Conservation (phyloP, 495 filamentous ascomycete species). For the Friedmanniomyces simplex region DNA sequence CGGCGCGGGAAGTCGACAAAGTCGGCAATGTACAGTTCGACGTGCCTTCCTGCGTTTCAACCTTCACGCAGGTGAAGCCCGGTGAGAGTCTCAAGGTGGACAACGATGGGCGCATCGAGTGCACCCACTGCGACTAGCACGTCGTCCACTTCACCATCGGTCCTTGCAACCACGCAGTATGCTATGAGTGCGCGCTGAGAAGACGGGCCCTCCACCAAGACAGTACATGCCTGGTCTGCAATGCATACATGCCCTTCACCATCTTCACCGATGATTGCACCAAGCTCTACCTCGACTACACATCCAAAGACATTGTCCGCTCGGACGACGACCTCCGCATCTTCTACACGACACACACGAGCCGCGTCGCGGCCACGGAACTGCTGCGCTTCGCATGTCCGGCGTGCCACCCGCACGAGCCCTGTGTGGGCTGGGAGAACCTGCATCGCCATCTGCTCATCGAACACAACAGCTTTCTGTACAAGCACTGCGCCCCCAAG, state of each 20-base stretch:
- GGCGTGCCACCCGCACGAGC: too few species aligned
- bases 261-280: neutral
- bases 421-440: too few species aligned
- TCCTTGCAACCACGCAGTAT: neutral
- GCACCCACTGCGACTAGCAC: neutral
- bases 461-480: too few species aligned
- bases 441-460: too few species aligned
- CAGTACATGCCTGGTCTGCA: neutral
- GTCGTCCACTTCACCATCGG: neutral
- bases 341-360: neutral
- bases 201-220: neutral
- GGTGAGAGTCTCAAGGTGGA: neutral
- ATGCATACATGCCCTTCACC: neutral
- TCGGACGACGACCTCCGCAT: neutral
- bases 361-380: too few species aligned
- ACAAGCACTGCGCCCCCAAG: too few species aligned
- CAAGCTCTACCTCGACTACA: neutral
- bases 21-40: too few species aligned
- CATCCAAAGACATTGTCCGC: neutral
- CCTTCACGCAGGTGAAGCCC: too few species aligned
- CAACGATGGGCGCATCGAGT: neutral
- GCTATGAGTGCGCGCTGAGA: neutral
- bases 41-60: neutral
- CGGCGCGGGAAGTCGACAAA: too few species aligned
- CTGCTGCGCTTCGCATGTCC: too few species aligned